phyloP scores from a whole-genome alignment of 345 rosid species.

The Lenwebbia sp. region DNA sequence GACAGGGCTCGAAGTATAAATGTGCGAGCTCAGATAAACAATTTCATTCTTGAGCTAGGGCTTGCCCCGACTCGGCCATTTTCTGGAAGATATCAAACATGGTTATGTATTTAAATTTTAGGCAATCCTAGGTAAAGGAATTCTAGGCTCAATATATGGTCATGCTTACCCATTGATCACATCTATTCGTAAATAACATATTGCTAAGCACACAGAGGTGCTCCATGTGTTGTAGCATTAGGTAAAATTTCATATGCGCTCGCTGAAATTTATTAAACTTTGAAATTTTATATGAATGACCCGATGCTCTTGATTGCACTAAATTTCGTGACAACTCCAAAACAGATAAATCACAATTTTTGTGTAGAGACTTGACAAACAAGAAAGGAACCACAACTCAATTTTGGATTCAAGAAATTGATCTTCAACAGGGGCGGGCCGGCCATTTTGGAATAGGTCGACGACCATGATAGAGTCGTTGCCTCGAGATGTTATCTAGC shows the following conservation, averaged over 20 bases:
- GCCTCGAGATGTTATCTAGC: not conserved
- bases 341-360: not conserved
- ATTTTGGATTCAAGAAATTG: not conserved
- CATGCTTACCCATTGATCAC: not conserved
- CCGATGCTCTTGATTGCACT: not conserved
- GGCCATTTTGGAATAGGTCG: not conserved
- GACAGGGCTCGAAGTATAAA: not conserved
- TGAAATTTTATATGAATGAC: not conserved
- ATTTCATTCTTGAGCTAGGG: not conserved
- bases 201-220: not conserved
- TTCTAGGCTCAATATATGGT: not conserved
- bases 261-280: not conserved
- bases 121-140: not conserved
- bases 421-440: not conserved
- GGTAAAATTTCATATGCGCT: not conserved
- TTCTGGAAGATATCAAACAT: rapidly evolving
- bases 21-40: rapidly evolving
- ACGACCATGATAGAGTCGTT: not conserved
- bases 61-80: not conserved
- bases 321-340: not conserved
- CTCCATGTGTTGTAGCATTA: rapidly evolving
- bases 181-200: not conserved
- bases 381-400: not conserved
- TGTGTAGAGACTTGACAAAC: not conserved
- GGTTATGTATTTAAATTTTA: not conserved